Evolutionary conservation across 176 grass and related monocot species (phyloP), one percentile per base, ranked within the genome.

Genomic region (Phyllostachys edulis): DNA sequence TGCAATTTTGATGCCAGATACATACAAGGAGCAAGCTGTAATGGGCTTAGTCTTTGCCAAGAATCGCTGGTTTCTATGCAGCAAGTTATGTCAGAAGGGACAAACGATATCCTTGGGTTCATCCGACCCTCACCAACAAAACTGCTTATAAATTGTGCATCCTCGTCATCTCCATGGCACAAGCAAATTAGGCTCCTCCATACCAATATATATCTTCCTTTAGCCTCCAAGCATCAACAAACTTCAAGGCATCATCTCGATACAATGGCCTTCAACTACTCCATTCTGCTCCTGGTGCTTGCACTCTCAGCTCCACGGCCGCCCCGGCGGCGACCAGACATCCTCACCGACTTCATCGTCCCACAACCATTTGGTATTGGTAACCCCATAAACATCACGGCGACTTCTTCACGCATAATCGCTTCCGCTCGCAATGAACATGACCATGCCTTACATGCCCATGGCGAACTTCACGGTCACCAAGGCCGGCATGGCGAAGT

Each of bases 321-420:
- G 41, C 29, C 0, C 7, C 76, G 34, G 77, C 42, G 77, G 88
- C 5, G 82, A 89, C 88, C 88, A 0, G 88, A 85, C 88, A 81
- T 89, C 88, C 82, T 89, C 1, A 64, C 83, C 44, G 83, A 85
- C 71, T 89, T 77, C 45, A 13, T 82, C 44, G 9, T 63, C 24
- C 88, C 77, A 0, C 0, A 0, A 1, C 5, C 37, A 38, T 38
- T n/a, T n/a, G n/a, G n/a, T 38, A 38, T 38, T 38, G 0, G 10
- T 0, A 70, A n/a, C 39, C 61, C 41, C 7, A 5, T 0, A 0
- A 61, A 42, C 82, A 63, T 85, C 78, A 86, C 2, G 67, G 75
- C 39, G 82, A 51, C 3, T 74, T 26, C 63, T 86, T 86, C 90
- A 24, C 71, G 6, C 14, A 73, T 42, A 72, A 61, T 1, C 77